These are phyloP conservation scores for Vigna angularis DNA, from an alignment of 306 rosid species.

Conservation along the genomic window DNA sequence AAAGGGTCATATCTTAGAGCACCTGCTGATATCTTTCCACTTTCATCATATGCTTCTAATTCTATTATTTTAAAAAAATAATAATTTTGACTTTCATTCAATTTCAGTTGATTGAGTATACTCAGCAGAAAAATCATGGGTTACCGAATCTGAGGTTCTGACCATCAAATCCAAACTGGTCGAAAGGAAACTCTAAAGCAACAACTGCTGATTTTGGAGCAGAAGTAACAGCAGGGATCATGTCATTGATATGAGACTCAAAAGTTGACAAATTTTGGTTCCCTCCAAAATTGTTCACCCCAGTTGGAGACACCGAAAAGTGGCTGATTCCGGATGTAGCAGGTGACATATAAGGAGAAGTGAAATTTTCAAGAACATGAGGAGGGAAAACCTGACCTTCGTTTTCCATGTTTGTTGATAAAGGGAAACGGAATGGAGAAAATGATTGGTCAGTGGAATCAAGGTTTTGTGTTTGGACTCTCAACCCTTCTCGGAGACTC, in stretches of 20 bases:
- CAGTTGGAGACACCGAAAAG: conserved; percentile 52
- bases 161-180: conserved; percentile 54
- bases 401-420: conserved; percentile 33
- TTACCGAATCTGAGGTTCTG: conserved; percentile 68
- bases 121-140: conserved; percentile 50
- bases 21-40: neutral
- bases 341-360: conserved; percentile 54
- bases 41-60: conserved; percentile 4
- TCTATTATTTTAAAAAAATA: neutral
- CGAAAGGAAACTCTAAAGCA: conserved; percentile 62
- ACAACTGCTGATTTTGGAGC: conserved; percentile 56
- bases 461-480: conserved; percentile 68
- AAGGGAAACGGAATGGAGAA: conserved; percentile 45
- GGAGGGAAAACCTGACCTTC: conserved; percentile 37
- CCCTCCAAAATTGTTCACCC: conserved; percentile 45
- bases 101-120: neutral
- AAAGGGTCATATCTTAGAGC: neutral
- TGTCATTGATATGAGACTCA: conserved; percentile 51
- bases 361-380: conserved; percentile 40
- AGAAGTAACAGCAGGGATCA: conserved; percentile 51
- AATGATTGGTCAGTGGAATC: conserved; percentile 43
- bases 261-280: conserved; percentile 45
- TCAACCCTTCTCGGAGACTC: conserved; percentile 58
- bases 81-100: neutral
- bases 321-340: conserved; percentile 56